phyloP scores from a whole-genome alignment of 805 yeast genomes.

The Wickerhamomyces chaumierensis region DNA sequence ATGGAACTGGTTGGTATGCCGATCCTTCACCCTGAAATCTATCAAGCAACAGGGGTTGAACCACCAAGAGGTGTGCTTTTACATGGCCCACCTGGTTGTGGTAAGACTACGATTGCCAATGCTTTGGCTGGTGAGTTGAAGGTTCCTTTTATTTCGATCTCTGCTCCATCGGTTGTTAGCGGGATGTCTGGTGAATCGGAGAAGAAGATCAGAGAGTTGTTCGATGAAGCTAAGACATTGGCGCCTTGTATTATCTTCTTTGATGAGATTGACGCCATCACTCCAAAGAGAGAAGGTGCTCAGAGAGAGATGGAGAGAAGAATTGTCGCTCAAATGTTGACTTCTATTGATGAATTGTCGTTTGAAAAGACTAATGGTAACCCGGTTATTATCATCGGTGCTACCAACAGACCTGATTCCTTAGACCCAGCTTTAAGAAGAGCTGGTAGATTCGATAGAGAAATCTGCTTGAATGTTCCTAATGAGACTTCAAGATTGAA shows the following conservation, averaged over 20 bases:
- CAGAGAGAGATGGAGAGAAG: conserved; percentile 97
- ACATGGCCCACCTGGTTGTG: conserved; percentile 99
- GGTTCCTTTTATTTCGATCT: conserved; percentile 82
- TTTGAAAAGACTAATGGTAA: conserved; percentile 83
- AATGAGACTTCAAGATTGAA: conserved; percentile 70
- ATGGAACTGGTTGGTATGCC: conserved; percentile 91
- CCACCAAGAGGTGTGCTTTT: conserved; percentile 89
- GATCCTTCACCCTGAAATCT: conserved; percentile 87
- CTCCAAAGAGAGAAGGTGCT: conserved; percentile 96
- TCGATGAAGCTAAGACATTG: conserved; percentile 78
- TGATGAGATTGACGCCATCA: conserved; percentile 96
- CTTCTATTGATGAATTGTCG: conserved; percentile 88
- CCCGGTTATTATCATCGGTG: conserved; percentile 91
- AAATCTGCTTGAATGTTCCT: conserved; percentile 91
- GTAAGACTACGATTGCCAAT: conserved; percentile 92
- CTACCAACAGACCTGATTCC: conserved; percentile 94
- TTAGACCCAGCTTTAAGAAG: conserved; percentile 89
- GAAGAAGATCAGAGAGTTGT: conserved; percentile 83
- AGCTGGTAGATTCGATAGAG: conserved; percentile 95
- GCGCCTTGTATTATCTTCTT: conserved; percentile 93
- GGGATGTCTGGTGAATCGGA: conserved; percentile 99
- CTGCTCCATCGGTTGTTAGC: conserved; percentile 93
- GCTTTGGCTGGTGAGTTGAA: conserved; percentile 92
- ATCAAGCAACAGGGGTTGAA: conserved; percentile 76
- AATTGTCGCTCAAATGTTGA: conserved; percentile 88